These are phyloP conservation scores for Suillus luteus DNA, from an alignment of 768 basidiomycete species.

Conservation along the genomic window DNA sequence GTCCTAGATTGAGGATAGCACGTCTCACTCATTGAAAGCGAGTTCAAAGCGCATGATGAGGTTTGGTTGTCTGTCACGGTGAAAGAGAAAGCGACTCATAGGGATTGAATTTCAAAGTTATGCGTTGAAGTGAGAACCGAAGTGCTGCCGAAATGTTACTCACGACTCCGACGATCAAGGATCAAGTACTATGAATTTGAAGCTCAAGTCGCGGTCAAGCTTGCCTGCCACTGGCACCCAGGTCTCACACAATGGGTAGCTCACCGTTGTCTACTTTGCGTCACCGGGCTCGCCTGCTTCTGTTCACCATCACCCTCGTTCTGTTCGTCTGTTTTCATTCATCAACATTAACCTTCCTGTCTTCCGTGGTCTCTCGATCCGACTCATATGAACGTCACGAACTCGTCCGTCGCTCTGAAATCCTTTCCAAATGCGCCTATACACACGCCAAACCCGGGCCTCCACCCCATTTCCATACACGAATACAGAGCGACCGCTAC, in stretches of 20 bases:
- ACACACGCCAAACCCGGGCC: constrained; percentile 45
- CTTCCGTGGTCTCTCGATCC: background rate
- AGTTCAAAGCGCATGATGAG: too few species aligned
- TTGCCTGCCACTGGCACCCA: background rate
- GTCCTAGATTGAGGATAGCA: too few species aligned
- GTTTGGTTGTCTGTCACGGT: too few species aligned
- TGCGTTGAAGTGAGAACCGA: background rate
- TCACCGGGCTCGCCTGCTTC: background rate
- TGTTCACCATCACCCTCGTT: background rate
- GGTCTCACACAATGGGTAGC: background rate
- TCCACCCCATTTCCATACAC: constrained; percentile 46
- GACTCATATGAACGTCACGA: constrained; percentile 3
- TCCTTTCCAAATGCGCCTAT: constrained; percentile 47
- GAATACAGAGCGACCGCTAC: constrained; percentile 65
- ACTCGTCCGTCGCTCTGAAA: constrained; percentile 22
- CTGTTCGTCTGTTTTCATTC: background rate
- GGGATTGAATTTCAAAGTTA: too few species aligned
- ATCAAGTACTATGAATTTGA: background rate
- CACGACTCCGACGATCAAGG: background rate
- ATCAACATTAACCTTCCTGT: background rate
- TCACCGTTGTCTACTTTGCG: too few species aligned
- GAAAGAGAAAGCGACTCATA: too few species aligned
- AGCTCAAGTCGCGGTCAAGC: background rate
- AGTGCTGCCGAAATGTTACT: background rate
- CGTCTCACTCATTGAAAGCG: too few species aligned